Evolutionary conservation across 305 asterid genomes (phyloP), one percentile per base, ranked within the genome.

Genomic region (Fraxinus paxiana): DNA sequence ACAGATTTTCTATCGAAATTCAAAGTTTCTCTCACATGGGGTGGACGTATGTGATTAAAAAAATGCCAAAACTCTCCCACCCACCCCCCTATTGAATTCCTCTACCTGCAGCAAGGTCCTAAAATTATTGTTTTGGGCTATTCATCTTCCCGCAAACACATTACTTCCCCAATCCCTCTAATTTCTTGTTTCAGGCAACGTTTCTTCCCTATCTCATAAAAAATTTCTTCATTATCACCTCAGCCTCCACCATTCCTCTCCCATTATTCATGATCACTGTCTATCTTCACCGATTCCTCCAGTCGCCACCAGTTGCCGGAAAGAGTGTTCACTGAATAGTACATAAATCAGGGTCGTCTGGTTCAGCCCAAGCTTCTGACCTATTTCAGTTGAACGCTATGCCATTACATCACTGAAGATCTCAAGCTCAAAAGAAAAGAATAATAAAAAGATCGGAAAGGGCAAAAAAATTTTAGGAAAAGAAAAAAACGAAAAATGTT

Each of bases 401-500:
- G 48, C 48, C 48, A 38, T 38, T 38, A 38, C 48, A 43, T 43
- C 51, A 43, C n/a, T 43, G 51, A 43, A 43, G 51, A 3, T 43
- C 51, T 43, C 51, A 43, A 43, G n/a, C 6, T 46, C 17, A 46
- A 46, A 46, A 46, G 56, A 46, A 13, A 13, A 46, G 18, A 46
- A 4, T 46, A 15, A 48, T 15, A 4, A 15, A 48, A 48, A 4
- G 8, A 48, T 48, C 20, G 59, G 7, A 15, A 46, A 46, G 28
- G 4, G 20, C 34, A 74, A 37, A 26, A 38, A 35, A 8, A n/a
- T 7, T 35, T 71, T 31, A 28, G 84, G 63, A 54, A 48, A 15
- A 33, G 12, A 30, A 34, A 18, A 41, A 33, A 24, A 80, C n/a
- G 26, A 70, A 81, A 86, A 79, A 92, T 94, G 98, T 87, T 94